Base-by-base conservation (phyloP, 306 rosid species). In the Acacia crassicarpa region DNA sequence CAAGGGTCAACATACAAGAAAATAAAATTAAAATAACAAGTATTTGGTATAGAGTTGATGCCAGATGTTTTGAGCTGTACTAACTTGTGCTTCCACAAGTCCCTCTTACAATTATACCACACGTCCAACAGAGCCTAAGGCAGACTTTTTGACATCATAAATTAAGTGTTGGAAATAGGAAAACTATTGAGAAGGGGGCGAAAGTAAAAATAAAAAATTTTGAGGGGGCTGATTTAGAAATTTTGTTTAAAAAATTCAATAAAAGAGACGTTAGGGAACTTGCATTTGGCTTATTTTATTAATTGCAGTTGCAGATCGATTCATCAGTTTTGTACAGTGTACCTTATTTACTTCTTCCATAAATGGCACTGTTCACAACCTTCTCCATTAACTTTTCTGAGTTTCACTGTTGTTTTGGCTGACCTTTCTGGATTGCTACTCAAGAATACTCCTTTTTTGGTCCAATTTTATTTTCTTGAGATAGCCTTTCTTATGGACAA, bases 301-400 rank as follows among this genome's bases (percentile, higher is more conserved):
- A 32, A 83, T 76, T 51, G 53, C 4, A 14, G 27, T 13, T 54
- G 49, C 20, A 77, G 76, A 49, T 59, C 68, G 14, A 16, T 53
- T 61, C 19, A 72, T 33, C 19, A 17, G 65, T 79, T 82, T 84
- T 75, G 86, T 43, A 8, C 33, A 79, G 85, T 13, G 89, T 79
- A 89, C 84, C 80, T 68, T 80, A 65, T 82, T 84, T 74, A 65
- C 68, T 86, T 66, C 72, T 81, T 77, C 75, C 38, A 78, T 87
- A 84, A 46, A 71, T 44, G 5, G 74, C 75, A 38, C 72, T 8
- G 45, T 5, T 67, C 72, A 33, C 71, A 67, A 69, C 75, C 71
- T 6, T 25, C 59, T 25, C 16, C n/a, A 43, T 71, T 71, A 23
- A 71, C 15, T 67, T 38, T 35, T 40, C 41, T 38, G 8, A 38